Conservation (phyloP, 2,329 filamentous ascomycete genomes). For the Apiospora malaysiana region DNA sequence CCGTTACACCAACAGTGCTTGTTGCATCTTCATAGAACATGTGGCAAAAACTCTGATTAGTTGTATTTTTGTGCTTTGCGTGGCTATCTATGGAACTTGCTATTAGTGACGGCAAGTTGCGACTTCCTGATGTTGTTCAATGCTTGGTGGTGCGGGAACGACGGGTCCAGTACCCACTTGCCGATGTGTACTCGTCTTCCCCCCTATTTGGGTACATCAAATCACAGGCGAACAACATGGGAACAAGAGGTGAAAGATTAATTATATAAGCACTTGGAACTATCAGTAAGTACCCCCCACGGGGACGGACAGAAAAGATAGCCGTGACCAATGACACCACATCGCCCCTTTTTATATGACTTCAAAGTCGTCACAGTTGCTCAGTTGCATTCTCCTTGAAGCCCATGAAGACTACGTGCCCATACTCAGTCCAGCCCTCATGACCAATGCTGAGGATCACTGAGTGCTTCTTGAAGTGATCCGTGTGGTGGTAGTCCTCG, state of each 20-base stretch:
- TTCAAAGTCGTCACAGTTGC: neutral
- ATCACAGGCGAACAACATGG: too few species aligned
- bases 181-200: too few species aligned
- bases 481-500: conserved; percentile 42
- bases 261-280: too few species aligned
- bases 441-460: conserved; percentile 33
- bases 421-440: conserved; percentile 40
- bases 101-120: too few species aligned
- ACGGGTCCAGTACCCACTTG: too few species aligned
- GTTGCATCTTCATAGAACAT: too few species aligned
- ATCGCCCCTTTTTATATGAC: neutral
- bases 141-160: too few species aligned
- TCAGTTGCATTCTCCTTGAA: neutral
- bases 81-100: neutral
- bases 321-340: neutral
- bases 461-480: conserved; percentile 38
- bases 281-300: too few species aligned
- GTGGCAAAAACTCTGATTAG: neutral
- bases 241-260: too few species aligned
- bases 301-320: too few species aligned
- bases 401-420: conserved; percentile 38
- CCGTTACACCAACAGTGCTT: conserved; percentile 18
- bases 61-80: neutral
- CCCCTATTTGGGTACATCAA: too few species aligned
- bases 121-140: too few species aligned